Base-by-base conservation (phyloP, 1,139 yeast species). In the Taphrina pruni region DNA sequence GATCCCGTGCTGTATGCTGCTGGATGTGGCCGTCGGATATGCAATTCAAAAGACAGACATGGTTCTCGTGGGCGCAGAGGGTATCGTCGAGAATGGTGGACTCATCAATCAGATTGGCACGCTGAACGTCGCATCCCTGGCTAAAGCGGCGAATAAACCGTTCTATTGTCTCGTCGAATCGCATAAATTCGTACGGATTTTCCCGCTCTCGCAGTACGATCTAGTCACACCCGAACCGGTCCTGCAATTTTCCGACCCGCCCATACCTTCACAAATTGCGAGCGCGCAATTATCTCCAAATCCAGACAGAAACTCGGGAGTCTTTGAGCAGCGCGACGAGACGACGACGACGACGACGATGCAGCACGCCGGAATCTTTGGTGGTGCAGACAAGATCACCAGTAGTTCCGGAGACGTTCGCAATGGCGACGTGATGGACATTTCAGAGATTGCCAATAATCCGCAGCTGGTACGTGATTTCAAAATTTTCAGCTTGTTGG, bases 11-110 rank as follows among this genome's bases (percentile, higher is more conserved):
- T 89, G 92, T 69, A 84, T 92, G 67, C 89, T 95, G 70, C 95
- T 92, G 26, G 99, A 95, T 77, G 87, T 92, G 71, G 97, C 96
- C 6, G 98, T 94, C 14, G 98, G 98, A 0, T 91, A 88, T 74
- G 93, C 92, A 43, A 88, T 95, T 72, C 95, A 91, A 78, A 89
- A 89, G 77, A 93, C 93, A 14, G 97, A 93, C 80, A 93, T 94
- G 79, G 89, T 95, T 8, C 85, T 95, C 73, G 95, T 94, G 72
- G 99, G 99, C 70, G 99, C 99, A 0, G 99, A 94, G 79, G 99
- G 99, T 73, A 99, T 94, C 5, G 97, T 97, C 1, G 99, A 94
- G 81, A 89, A 96, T 78, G 99, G 99, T 70, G 99, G 99, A 50
- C 92, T 95, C 67, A 93, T 94, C 74, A 94, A 94, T 78, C 95